Evolutionary conservation across 768 basidiomycete species (phyloP).

Genomic region (Lactarius pseudohatsudake): DNA sequence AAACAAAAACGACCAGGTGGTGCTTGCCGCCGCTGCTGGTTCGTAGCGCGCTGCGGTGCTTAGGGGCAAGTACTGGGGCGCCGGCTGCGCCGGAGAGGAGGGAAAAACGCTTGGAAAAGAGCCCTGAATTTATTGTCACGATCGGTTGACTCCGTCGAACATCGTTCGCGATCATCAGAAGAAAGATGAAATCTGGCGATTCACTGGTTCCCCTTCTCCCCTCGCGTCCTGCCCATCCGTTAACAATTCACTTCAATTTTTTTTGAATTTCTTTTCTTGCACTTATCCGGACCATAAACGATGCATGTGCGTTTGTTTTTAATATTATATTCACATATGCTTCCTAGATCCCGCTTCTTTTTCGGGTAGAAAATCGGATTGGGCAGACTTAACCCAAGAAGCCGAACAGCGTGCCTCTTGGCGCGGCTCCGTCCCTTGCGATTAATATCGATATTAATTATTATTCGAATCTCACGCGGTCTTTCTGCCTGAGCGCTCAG

Average conservation of each 20-base stretch:
- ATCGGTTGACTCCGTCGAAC: conserved; percentile 20
- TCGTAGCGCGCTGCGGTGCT: neutral
- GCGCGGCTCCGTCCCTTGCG: neutral
- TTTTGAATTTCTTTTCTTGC: neutral
- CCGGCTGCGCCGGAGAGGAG: conserved; percentile 3
- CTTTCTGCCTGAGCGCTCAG: neutral
- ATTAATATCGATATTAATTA: neutral
- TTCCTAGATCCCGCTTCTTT: conserved; percentile 19
- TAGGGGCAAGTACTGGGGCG: neutral
- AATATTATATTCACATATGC: conserved; percentile 4
- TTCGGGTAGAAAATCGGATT: conserved; percentile 10
- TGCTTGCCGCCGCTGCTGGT: neutral
- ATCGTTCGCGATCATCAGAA: conserved; percentile 5
- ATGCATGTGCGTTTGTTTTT: neutral
- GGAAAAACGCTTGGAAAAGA: neutral
- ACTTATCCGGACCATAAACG: neutral
- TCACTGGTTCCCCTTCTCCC: neutral
- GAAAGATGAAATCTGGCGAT: conserved; percentile 17
- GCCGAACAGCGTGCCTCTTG: conserved; percentile 4
- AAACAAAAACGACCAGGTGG: neutral
- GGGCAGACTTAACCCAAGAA: conserved; percentile 21
- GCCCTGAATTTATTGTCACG: conserved; percentile 25
- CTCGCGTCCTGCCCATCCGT: neutral
- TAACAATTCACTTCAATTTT: neutral
- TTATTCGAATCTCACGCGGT: neutral